These are phyloP conservation scores for Verticillium alfalfae DNA, from an alignment of 2,329 filamentous ascomycete genomes.

Conservation along the genomic window DNA sequence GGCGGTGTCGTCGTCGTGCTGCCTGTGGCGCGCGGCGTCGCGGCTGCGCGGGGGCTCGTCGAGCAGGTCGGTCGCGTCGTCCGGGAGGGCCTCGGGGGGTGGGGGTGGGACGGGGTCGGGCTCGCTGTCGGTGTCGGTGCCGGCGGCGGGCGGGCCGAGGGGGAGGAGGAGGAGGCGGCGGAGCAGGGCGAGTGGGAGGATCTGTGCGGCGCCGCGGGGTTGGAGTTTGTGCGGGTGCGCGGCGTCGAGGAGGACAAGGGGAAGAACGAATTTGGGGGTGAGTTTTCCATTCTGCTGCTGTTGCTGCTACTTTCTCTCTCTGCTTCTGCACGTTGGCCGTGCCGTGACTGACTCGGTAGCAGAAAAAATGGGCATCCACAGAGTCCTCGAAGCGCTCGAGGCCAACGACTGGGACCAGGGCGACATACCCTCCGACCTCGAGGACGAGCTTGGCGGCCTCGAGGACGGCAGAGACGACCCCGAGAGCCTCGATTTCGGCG, in stretches of 20 bases:
- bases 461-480: slow-evolving; percentile 33
- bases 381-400: slow-evolving; percentile 57
- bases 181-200: slow-evolving; percentile 53
- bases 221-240: slow-evolving; percentile 58
- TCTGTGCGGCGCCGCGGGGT: slow-evolving; percentile 45
- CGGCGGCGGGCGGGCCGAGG: slow-evolving; percentile 12
- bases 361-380: slow-evolving; percentile 55
- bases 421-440: slow-evolving; percentile 19
- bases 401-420: slow-evolving; percentile 57
- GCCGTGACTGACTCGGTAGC: background rate
- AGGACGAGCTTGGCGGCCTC: slow-evolving; percentile 18
- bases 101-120: slow-evolving; percentile 59
- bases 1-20: slow-evolving; percentile 56
- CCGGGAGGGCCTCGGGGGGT: slow-evolving; percentile 51
- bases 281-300: slow-evolving; percentile 12
- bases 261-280: slow-evolving; percentile 56
- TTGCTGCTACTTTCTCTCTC: no score
- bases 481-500: slow-evolving; percentile 44
- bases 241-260: slow-evolving; percentile 26
- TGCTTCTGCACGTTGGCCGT: background rate
- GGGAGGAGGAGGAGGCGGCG: slow-evolving; percentile 10
- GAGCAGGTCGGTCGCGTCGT: slow-evolving; percentile 49
- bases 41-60: slow-evolving; percentile 35
- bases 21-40: slow-evolving; percentile 22
- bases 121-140: slow-evolving; percentile 51